Evolutionary conservation across 805 yeast genomes (phyloP).

Genomic region (Metschnikowia colocasiae): DNA sequence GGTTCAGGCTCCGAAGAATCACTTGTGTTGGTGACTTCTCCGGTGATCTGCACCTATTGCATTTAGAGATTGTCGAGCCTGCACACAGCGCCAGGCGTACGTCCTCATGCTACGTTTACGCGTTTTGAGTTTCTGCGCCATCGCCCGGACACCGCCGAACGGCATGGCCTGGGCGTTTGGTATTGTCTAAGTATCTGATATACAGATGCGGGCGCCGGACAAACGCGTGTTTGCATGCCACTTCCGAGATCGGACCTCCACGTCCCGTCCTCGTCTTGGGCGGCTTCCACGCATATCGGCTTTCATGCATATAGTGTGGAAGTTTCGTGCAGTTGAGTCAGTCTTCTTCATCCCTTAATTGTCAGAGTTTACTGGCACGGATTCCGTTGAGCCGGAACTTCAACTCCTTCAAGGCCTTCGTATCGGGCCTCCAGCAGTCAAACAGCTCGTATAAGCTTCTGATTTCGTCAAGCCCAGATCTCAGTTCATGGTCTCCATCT

Average conservation of each 20-base stretch:
- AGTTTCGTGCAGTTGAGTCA: neutral
- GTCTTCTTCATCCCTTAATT: neutral
- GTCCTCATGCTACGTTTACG: constrained; percentile 4
- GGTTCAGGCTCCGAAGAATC: neutral
- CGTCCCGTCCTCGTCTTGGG: too few species aligned
- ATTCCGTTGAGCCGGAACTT: constrained; percentile 69
- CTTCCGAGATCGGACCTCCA: neutral
- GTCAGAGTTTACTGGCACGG: constrained; percentile 37
- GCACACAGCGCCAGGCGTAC: constrained; percentile 3
- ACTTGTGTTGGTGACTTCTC: neutral
- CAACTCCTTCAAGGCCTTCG: constrained; percentile 76
- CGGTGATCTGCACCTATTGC: constrained; percentile 6
- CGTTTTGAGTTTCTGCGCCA: constrained; percentile 1
- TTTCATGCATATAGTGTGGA: constrained; percentile 1
- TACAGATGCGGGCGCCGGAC: neutral
- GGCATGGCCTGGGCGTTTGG: neutral
- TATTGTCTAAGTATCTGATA: neutral
- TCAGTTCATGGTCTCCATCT: constrained; percentile 32
- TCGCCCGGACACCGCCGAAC: neutral
- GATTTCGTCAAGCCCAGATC: constrained; percentile 51
- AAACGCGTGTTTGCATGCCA: neutral
- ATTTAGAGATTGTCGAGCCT: constrained; percentile 3
- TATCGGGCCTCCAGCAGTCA: constrained; percentile 83
- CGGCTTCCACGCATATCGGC: constrained; percentile 3
- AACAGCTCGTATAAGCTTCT: constrained; percentile 62